Evolutionary conservation across 1,284 basidiomycete species (phyloP).

Genomic region (Cryptococcus jaspeensis): DNA sequence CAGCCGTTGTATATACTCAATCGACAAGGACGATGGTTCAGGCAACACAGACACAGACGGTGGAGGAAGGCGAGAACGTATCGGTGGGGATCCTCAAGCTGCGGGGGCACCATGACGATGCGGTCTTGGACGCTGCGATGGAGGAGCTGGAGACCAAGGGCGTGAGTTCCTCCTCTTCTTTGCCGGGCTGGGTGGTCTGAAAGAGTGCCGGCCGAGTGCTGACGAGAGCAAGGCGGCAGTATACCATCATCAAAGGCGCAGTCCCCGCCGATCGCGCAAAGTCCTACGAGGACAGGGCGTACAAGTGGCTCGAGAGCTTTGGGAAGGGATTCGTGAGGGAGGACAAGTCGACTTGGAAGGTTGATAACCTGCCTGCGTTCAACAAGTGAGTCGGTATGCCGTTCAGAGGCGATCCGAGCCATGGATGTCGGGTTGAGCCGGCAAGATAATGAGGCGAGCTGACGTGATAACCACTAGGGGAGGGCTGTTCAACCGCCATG

Average conservation of each 20-base stretch:
- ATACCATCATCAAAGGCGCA: conserved; percentile 44
- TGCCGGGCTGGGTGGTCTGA: neutral
- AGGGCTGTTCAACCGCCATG: conserved; percentile 43
- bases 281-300: conserved; percentile 41
- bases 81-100: conserved; percentile 22
- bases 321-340: conserved; percentile 47
- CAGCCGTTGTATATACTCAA: too few relatives aligned
- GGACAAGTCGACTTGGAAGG: conserved; percentile 46
- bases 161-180: conserved; percentile 19
- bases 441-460: too few relatives aligned
- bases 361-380: conserved; percentile 44
- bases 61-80: neutral
- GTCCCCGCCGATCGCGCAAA: conserved; percentile 35
- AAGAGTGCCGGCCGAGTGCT: too few relatives aligned
- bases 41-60: neutral
- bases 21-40: too few relatives aligned
- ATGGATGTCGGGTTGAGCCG: too few relatives aligned
- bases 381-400: conserved; percentile 23
- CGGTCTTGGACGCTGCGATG: conserved; percentile 9
- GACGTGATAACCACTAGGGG: conserved; percentile 14
- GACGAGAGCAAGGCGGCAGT: conserved; percentile 17
- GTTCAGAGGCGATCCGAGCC: too few relatives aligned
- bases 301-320: conserved; percentile 47
- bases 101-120: conserved; percentile 14
- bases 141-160: conserved; percentile 30